Base-by-base conservation (phyloP, 2,329 filamentous ascomycete genomes). In the Aspergillus nomiae region DNA sequence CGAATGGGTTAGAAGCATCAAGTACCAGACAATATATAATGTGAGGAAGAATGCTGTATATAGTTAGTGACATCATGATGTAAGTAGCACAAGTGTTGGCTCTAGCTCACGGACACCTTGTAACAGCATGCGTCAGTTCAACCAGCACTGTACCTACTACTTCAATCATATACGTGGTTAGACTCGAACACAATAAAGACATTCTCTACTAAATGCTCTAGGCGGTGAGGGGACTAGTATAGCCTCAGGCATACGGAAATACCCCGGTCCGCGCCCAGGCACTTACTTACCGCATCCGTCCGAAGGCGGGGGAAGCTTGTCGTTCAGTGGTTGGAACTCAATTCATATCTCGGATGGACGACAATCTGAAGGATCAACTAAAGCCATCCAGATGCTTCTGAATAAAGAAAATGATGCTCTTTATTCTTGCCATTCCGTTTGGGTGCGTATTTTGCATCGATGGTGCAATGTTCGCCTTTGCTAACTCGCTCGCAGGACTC, bases 401-500 rank as follows among this genome's bases (percentile, higher is more conserved):
- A 50, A 60, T 50, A 59, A 56, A 34, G 38, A 58, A 54, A 24
- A 67, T 63, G 62, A 59, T 50, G 41, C 38, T n/a, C 28, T 54
- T 14, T 30, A 24, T 10, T 62, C 62, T 21, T 71, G 69, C n/a
- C 54, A 64, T 59, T 61, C 58, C 28, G 55, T 69, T 34, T 71
- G 69, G 69, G 68, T 67, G 63, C 7, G 0, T 48, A 58, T 41
- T 6, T 3, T 9, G 11, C 11, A 46, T 62, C 6, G 16, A 11
- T 38, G 43, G 21, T 34, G 2, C 21, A 5, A n/a, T 5, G 11
- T n/a, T 34, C n/a, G n/a, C 51, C 24, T 10, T 34, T 48, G 53
- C 14, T 28, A 51, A 19, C 16, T 34, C 54, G 46, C 67, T 43
- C 57, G 62, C 59, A 80, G 78, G 76, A 80, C 67, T 74, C 77